These are phyloP conservation scores for Colletotrichum sidae DNA, from an alignment of 2,329 filamentous ascomycete species.

Conservation along the genomic window DNA sequence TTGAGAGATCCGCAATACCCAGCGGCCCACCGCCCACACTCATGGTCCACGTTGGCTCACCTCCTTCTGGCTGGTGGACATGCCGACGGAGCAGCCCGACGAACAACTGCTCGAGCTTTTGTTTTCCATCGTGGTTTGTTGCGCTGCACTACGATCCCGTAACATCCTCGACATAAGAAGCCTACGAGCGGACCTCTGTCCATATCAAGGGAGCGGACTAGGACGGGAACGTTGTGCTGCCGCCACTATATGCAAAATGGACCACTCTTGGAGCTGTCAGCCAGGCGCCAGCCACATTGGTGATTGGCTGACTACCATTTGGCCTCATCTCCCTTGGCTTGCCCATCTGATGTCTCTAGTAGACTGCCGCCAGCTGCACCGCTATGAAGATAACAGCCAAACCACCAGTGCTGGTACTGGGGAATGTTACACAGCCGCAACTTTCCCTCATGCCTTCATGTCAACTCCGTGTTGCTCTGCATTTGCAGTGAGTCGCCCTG, in stretches of 20 bases:
- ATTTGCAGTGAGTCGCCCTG: slow-evolving; percentile 3
- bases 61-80: not conserved
- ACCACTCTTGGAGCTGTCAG: too few relatives aligned
- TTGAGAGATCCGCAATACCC: slow-evolving; percentile 15
- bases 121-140: not conserved
- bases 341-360: not conserved
- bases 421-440: slow-evolving; percentile 9
- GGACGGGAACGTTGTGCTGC: too few relatives aligned
- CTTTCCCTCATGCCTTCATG: slow-evolving; percentile 12
- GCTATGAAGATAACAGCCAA: not conserved
- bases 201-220: too few relatives aligned
- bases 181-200: too few relatives aligned
- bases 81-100: too few relatives aligned
- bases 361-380: not conserved
- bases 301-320: too few relatives aligned
- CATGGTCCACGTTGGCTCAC: not conserved
- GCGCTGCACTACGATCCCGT: too few relatives aligned
- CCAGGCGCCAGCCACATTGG: too few relatives aligned
- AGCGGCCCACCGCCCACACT: slow-evolving; percentile 7
- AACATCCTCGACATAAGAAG: too few relatives aligned
- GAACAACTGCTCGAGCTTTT: not conserved
- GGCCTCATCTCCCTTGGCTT: too few relatives aligned
- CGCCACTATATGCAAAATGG: too few relatives aligned
- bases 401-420: not conserved
- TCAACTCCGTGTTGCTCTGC: not conserved